Evolutionary conservation across 1,284 basidiomycete genomes (phyloP).

Genomic region (Erythrobasidium hasegawianum): DNA sequence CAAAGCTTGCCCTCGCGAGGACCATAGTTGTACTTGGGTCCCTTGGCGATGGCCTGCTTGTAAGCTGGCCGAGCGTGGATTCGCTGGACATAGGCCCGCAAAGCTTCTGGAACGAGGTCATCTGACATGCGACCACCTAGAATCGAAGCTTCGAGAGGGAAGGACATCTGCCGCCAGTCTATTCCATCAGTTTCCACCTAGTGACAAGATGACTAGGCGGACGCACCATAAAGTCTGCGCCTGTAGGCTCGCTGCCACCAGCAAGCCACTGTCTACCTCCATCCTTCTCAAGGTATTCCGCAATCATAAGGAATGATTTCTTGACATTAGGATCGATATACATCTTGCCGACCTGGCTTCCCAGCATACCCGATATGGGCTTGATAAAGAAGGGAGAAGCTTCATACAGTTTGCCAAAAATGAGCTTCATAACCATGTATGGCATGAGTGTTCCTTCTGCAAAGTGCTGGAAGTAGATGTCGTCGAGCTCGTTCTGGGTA

Average conservation of each 20-base stretch:
- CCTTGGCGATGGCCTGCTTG: constrained; percentile 35
- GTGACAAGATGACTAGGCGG: no score
- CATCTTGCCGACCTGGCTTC: not conserved
- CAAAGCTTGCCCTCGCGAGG: constrained; percentile 24
- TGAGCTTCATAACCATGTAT: constrained; percentile 25
- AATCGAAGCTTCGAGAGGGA: constrained; percentile 21
- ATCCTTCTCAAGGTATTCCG: constrained; percentile 22
- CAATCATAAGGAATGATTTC: constrained; percentile 20
- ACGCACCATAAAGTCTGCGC: constrained; percentile 28
- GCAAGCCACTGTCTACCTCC: constrained; percentile 37
- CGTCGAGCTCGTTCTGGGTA: constrained; percentile 20
- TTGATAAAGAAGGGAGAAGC: constrained; percentile 30
- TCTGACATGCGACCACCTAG: not conserved
- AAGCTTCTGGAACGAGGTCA: constrained; percentile 30
- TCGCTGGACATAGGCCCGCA: constrained; percentile 36
- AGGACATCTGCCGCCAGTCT: no score
- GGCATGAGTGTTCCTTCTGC: constrained; percentile 33
- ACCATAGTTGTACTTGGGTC: constrained; percentile 35
- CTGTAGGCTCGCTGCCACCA: constrained; percentile 36
- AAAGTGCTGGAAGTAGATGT: constrained; percentile 32
- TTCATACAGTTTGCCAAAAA: constrained; percentile 15
- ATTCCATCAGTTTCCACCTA: no score
- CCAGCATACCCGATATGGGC: constrained; percentile 12
- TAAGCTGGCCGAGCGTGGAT: constrained; percentile 38
- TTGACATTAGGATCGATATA: constrained; percentile 26